Percentiles rank a stretch among this genome's conserved stretches.
phyloP scores from a whole-genome alignment of 768 basidiomycete species.

The Collybia sordida region DNA sequence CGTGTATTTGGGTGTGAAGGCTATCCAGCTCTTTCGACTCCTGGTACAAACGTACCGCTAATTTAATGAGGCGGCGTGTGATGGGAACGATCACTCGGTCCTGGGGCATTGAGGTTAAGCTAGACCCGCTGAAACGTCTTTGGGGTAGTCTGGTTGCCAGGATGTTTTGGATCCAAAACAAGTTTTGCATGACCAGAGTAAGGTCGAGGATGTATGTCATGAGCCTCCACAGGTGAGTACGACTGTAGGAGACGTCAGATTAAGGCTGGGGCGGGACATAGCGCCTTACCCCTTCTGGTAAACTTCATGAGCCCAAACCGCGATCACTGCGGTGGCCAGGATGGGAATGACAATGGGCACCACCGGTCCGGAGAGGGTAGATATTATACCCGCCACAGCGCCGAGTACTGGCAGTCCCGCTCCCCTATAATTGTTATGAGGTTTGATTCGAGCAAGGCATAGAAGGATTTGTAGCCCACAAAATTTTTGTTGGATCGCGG shows the following conservation, averaged over 20 bases:
- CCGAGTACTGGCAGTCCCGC: background rate
- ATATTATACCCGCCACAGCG: background rate
- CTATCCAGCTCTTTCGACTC: too few species aligned
- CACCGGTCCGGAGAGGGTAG: background rate
- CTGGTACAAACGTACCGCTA: too few species aligned
- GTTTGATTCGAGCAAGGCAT: too few species aligned
- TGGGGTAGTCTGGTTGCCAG: too few species aligned
- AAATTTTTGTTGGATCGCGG: background rate
- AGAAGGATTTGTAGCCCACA: background rate
- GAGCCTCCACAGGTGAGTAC: background rate
- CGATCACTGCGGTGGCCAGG: background rate
- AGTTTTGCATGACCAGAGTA: background rate
- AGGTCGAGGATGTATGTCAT: constrained; percentile 3
- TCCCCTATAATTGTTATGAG: background rate
- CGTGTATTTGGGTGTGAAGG: too few species aligned
- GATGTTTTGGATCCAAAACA: background rate
- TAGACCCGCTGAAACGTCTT: too few species aligned
- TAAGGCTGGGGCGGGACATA: background rate
- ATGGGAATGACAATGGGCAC: background rate
- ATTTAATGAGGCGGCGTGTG: too few species aligned
- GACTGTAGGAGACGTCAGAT: background rate
- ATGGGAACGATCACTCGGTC: too few species aligned
- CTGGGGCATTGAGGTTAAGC: too few species aligned
- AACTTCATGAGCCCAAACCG: background rate
- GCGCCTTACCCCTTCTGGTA: background rate